A percentile compares a stretch with the other conserved stretches of the same genome.
These are phyloP conservation scores for Ophiostoma novo-ulmi DNA, from an alignment of 2,329 filamentous ascomycete species.

Conservation along the genomic window DNA sequence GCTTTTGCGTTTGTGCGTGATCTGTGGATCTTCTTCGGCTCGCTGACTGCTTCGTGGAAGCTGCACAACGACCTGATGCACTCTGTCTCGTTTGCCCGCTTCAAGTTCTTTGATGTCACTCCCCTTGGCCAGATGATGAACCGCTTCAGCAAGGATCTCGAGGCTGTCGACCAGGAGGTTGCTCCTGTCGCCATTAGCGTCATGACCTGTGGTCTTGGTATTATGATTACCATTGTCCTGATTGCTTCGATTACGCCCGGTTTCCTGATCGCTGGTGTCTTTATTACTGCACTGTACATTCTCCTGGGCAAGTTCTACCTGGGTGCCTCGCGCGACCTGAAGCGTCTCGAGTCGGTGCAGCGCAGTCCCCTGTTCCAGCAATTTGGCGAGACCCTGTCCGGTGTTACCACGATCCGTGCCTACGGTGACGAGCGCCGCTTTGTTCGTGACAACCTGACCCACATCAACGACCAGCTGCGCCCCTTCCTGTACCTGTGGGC, in stretches of 20 bases:
- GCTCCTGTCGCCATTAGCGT: conserved; percentile 81
- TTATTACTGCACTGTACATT: conserved; percentile 80
- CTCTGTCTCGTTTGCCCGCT: conserved; percentile 79
- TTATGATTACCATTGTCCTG: conserved; percentile 79
- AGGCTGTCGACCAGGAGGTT: conserved; percentile 92
- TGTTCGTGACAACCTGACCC: conserved; percentile 79
- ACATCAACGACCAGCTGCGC: conserved; percentile 84
- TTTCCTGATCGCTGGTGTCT: conserved; percentile 79
- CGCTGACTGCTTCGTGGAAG: conserved; percentile 77
- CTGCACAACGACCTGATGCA: conserved; percentile 76
- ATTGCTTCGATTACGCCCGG: conserved; percentile 86
- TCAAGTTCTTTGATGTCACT: conserved; percentile 96
- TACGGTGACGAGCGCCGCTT: conserved; percentile 94
- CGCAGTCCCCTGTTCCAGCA: conserved; percentile 95
- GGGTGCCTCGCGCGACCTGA: conserved; percentile 86
- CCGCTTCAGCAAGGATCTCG: conserved; percentile 94
- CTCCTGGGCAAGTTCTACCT: conserved; percentile 84
- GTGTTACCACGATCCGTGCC: conserved; percentile 93
- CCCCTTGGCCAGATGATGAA: conserved; percentile 97
- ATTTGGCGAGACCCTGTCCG: conserved; percentile 90
- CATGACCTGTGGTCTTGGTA: conserved; percentile 57
- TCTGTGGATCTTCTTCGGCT: conserved; percentile 85
- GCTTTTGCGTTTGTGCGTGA: conserved; percentile 78
- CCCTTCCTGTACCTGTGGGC: conserved; percentile 97
- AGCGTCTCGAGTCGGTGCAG: conserved; percentile 89